Base-by-base conservation (phyloP, 2,329 filamentous ascomycete genomes). In the Periconia macrospinosa region DNA sequence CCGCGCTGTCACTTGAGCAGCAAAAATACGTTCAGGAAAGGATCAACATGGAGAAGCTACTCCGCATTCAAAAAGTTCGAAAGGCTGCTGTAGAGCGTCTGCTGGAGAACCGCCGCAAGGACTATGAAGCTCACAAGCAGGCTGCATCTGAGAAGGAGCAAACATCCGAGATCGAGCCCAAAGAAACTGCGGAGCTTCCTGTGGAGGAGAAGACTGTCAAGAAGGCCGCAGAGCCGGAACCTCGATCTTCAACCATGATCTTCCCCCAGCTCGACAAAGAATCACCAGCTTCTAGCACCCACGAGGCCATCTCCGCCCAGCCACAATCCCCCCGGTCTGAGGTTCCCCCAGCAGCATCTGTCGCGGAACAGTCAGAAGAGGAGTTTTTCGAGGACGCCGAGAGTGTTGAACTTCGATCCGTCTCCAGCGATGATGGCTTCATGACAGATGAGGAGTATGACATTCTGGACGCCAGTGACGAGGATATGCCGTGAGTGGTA, bases 361-460 rank as follows among this genome's bases (percentile, higher is more conserved):
- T 63, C 47, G 61, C 72, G 60, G 48, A 77, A 30, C 70, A 75
- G 49, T 77, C 75, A 35, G 72, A 77, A 20, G 77, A 80, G 19
- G 84, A 86, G 65, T 76, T 82, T 45, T 79, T 82, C 19, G 79
- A 85, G 59, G 84, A 86, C 65, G 80, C 81, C 47, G 83, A 84
- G 61, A 84, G 81, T 59, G 77, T 86, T 53, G 79, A 82, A 8
- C 71, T 79, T 46, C 66, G 72, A 44, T 75, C 74, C 18, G 62
- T 70, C 20, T 78, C 75, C 33, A 80, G 79, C 35, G 84, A 85
- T n/a, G 86, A 87, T 55, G 90, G 88, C 13, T 97, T 96, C 81
- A 78, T 96, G 80, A 97, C 94, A 0, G 94, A 99, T 60, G 94
- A 97, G 74, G 94, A 99, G 77, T 99, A 97, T 73, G 94, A 99